phyloP scores from a whole-genome alignment of 1,284 basidiomycete genomes.

The Austroboletus olivaceoglutinosus region DNA sequence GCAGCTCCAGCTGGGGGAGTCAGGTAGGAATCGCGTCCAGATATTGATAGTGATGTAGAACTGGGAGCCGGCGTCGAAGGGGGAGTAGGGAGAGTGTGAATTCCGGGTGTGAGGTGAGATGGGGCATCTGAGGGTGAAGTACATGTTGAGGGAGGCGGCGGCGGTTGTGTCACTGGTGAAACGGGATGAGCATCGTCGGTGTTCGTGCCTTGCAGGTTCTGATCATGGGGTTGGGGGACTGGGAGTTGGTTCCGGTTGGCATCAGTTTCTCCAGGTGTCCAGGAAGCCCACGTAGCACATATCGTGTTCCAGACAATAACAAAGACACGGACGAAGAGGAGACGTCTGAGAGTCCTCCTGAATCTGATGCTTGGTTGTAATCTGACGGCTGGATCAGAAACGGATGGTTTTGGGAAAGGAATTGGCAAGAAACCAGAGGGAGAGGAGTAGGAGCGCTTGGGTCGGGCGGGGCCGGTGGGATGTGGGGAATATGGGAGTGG shows the following conservation, averaged over 20 bases:
- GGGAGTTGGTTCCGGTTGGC: conserved; percentile 12
- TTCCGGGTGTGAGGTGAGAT: conserved; percentile 1
- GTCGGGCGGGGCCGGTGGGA: conserved; percentile 32
- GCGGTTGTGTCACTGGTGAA: conserved; percentile 9
- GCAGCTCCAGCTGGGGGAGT: conserved; percentile 33
- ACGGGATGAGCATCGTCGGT: conserved; percentile 36
- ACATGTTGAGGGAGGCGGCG: background rate
- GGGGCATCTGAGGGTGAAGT: conserved; percentile 9
- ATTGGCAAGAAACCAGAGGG: conserved; percentile 36
- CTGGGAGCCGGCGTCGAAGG: conserved; percentile 20
- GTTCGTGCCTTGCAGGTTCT: conserved; percentile 33
- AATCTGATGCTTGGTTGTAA: conserved; percentile 27
- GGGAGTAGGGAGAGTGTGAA: conserved; percentile 22
- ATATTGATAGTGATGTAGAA: conserved; percentile 17
- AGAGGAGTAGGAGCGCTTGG: conserved; percentile 42
- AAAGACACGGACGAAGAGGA: conserved; percentile 53
- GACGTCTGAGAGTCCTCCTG: conserved; percentile 41
- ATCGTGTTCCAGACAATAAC: conserved; percentile 52
- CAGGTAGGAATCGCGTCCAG: conserved; percentile 12
- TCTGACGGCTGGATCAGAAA: conserved; percentile 28
- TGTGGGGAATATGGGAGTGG: conserved; percentile 41
- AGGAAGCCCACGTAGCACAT: conserved; percentile 45
- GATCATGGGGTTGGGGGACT: conserved; percentile 22
- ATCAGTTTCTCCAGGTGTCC: conserved; percentile 34
- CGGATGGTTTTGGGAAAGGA: conserved; percentile 29